Conservation (phyloP, 2,329 filamentous ascomycete genomes). For the Myriosclerotinia duriaeana region DNA sequence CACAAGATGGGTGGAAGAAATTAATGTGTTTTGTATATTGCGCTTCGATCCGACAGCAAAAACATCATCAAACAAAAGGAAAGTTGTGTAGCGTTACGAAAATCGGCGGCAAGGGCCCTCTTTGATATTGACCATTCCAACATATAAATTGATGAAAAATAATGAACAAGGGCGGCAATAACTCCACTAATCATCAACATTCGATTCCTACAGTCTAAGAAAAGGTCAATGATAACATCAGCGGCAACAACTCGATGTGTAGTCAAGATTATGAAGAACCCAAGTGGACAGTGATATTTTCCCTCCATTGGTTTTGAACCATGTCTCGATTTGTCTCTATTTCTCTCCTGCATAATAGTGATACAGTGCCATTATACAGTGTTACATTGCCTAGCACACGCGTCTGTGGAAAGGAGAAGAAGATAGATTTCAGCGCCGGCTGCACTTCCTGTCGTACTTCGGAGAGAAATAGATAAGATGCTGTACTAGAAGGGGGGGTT, state of each 20-base stretch:
- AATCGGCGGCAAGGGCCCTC: not conserved
- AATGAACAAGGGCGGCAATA: not conserved
- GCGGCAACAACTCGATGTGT: not conserved
- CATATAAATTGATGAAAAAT: too few species aligned
- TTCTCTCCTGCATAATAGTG: not conserved
- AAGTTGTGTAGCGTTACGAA: not conserved
- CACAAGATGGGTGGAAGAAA: too few species aligned
- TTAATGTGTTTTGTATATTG: not conserved
- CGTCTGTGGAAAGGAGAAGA: not conserved
- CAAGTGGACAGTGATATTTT: not conserved
- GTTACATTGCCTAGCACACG: not conserved
- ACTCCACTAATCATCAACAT: not conserved
- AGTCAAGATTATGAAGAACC: not conserved
- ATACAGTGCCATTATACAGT: slow-evolving; percentile 1
- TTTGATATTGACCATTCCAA: not conserved
- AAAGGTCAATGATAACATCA: slow-evolving; percentile 4
- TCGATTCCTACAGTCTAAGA: not conserved
- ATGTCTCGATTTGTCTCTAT: not conserved
- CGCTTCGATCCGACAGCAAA: not conserved
- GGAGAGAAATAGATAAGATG: slow-evolving; percentile 12
- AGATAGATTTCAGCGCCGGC: slow-evolving; percentile 2
- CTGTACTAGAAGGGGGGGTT: not conserved
- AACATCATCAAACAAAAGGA: not conserved
- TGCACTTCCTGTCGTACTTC: not conserved
- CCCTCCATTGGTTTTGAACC: not conserved